Conservation (phyloP, 495 filamentous ascomycete species). For the Gamarada debralockiae region DNA sequence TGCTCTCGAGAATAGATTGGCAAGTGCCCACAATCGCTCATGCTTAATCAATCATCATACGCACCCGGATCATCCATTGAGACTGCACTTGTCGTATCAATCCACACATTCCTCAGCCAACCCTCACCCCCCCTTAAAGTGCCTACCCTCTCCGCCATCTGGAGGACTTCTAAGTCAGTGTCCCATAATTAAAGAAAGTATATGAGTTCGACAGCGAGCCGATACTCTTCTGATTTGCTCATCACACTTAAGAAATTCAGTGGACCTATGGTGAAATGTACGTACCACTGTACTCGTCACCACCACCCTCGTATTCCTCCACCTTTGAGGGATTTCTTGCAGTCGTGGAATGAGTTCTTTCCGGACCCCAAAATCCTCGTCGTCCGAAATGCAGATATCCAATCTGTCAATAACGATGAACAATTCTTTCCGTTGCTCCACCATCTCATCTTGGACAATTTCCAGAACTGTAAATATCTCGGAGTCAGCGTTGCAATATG, state of each 20-base stretch:
- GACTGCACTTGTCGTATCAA: background rate
- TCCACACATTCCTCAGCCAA: constrained; percentile 1
- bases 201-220: too few species aligned
- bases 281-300: constrained; percentile 2
- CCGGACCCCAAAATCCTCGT: background rate
- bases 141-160: background rate
- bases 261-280: too few species aligned
- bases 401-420: constrained; percentile 4
- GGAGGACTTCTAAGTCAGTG: too few species aligned
- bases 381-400: background rate
- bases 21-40: too few species aligned
- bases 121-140: background rate
- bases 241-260: too few species aligned
- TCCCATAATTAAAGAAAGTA: too few species aligned
- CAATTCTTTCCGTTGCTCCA: background rate
- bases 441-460: background rate
- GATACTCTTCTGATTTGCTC: too few species aligned
- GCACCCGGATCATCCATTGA: constrained; percentile 1
- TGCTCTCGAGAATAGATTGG: too few species aligned
- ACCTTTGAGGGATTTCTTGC: background rate
- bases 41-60: too few species aligned
- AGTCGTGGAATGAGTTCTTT: background rate
- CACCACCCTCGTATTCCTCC: constrained; percentile 1
- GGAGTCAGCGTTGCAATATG: too few species aligned
- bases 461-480: too few species aligned